These are phyloP conservation scores for Skeletonema marinoi DNA, from an alignment of 108 stramenopile genomes.

Conservation along the genomic window DNA sequence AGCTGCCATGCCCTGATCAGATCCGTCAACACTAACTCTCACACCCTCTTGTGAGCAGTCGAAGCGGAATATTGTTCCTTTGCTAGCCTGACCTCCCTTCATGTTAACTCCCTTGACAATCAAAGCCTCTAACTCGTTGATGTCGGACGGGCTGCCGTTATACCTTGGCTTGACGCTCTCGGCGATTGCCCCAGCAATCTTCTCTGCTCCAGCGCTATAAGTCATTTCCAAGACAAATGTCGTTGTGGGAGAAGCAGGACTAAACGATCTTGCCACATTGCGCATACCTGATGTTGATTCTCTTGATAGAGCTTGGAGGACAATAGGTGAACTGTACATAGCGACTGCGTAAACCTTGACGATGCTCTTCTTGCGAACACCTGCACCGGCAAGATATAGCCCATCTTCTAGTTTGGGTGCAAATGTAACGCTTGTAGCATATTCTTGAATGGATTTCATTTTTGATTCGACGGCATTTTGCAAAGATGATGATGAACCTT, in stretches of 20 bases:
- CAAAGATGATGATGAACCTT: not conserved
- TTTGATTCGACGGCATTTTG: not conserved
- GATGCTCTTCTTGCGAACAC: conserved; percentile 8
- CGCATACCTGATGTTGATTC: not conserved
- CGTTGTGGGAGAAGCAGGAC: not conserved
- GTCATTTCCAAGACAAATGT: conserved; percentile 8
- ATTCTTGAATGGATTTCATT: not conserved
- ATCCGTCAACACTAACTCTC: not conserved
- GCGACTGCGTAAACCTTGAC: not conserved
- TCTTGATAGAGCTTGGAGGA: not conserved
- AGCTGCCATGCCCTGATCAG: not conserved
- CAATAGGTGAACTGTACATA: not conserved
- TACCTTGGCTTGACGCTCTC: not conserved
- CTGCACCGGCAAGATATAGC: not conserved
- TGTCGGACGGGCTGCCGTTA: not conserved
- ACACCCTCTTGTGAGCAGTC: not conserved
- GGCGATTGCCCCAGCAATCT: conserved; percentile 3
- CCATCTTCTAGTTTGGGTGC: not conserved
- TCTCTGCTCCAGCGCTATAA: conserved; percentile 5
- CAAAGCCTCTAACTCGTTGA: not conserved
- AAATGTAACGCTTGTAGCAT: not conserved
- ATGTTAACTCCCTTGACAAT: not conserved
- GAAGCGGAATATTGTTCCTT: conserved; percentile 1
- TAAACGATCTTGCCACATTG: not conserved
- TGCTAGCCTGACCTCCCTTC: conserved; percentile 2